Conservation (phyloP, 2,329 filamentous ascomycete genomes). For the Chrysosporium keratinophilum region DNA sequence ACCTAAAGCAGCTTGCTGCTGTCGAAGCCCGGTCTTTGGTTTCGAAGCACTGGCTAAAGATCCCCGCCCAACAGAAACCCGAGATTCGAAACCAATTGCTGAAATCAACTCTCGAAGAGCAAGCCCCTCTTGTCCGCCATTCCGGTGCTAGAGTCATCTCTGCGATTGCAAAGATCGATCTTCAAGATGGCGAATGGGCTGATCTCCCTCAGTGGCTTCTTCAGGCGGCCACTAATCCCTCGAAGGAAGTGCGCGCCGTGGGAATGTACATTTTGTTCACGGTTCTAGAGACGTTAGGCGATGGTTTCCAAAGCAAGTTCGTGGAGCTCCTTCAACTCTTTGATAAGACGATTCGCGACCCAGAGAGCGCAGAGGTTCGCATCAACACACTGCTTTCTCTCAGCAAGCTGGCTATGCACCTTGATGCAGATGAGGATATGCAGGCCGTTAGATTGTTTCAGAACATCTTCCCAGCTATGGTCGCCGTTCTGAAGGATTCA, state of each 20-base stretch:
- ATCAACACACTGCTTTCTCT: slow-evolving; percentile 90
- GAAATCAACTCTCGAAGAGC: slow-evolving; percentile 71
- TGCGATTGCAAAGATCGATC: slow-evolving; percentile 72
- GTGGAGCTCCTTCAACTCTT: slow-evolving; percentile 73
- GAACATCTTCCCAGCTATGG: slow-evolving; percentile 73
- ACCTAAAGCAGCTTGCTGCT: slow-evolving; percentile 78
- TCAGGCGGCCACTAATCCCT: slow-evolving; percentile 64
- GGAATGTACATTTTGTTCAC: slow-evolving; percentile 89
- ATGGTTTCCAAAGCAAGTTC: slow-evolving; percentile 72
- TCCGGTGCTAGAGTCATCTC: slow-evolving; percentile 81
- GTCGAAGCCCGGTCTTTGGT: slow-evolving; percentile 81
- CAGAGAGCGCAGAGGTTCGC: slow-evolving; percentile 81
- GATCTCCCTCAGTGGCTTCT: slow-evolving; percentile 71
- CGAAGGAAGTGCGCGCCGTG: slow-evolving; percentile 73
- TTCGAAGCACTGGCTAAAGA: slow-evolving; percentile 70
- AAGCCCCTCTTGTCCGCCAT: slow-evolving; percentile 66
- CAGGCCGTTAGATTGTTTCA: slow-evolving; percentile 65
- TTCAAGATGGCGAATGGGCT: slow-evolving; percentile 74
- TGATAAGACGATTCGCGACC: slow-evolving; percentile 75
- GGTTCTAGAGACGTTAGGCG: slow-evolving; percentile 76
- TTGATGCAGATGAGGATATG: slow-evolving; percentile 77
- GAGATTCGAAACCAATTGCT: slow-evolving; percentile 73
- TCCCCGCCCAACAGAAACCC: slow-evolving; percentile 65
- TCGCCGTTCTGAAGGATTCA: slow-evolving; percentile 73
- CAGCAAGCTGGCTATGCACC: slow-evolving; percentile 73